A percentile compares a stretch with the other conserved stretches of the same genome.
phyloP scores from a whole-genome alignment of 2,329 filamentous ascomycete species.

The Ophiostoma ulmi region DNA sequence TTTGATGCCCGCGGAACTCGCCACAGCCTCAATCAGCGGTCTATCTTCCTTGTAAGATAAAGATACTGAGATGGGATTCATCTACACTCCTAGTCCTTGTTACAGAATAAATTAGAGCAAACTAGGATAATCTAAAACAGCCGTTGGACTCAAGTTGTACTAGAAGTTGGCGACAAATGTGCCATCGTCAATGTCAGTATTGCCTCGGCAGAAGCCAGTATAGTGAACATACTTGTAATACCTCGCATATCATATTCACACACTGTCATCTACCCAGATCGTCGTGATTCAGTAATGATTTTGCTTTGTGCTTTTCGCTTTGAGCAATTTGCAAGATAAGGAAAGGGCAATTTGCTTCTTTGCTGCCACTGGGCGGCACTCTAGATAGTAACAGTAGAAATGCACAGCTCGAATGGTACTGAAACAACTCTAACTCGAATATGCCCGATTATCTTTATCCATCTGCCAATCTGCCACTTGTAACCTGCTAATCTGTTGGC shows the following conservation, averaged over 20 bases:
- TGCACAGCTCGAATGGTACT: neutral
- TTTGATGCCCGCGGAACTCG: neutral
- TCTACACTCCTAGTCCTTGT: neutral
- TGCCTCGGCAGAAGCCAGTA: too few species aligned
- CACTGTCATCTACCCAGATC: neutral
- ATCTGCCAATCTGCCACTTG: neutral
- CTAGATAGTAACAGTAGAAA: neutral
- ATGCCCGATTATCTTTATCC: neutral
- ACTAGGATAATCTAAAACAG: too few species aligned
- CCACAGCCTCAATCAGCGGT: neutral
- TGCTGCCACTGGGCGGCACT: neutral
- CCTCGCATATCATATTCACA: neutral
- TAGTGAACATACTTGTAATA: too few species aligned
- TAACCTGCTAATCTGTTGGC: neutral
- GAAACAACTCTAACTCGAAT: constrained; percentile 9
- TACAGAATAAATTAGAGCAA: neutral
- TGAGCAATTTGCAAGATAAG: neutral
- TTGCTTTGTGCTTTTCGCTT: neutral
- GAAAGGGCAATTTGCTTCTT: neutral
- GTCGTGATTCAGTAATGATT: neutral
- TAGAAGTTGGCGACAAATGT: neutral
- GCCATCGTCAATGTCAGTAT: too few species aligned
- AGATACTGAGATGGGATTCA: too few species aligned
- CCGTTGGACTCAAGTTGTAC: neutral
- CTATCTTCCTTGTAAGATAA: neutral